phyloP scores from a whole-genome alignment of 1,139 yeast species.

The Zygosaccharomyces sapae region DNA sequence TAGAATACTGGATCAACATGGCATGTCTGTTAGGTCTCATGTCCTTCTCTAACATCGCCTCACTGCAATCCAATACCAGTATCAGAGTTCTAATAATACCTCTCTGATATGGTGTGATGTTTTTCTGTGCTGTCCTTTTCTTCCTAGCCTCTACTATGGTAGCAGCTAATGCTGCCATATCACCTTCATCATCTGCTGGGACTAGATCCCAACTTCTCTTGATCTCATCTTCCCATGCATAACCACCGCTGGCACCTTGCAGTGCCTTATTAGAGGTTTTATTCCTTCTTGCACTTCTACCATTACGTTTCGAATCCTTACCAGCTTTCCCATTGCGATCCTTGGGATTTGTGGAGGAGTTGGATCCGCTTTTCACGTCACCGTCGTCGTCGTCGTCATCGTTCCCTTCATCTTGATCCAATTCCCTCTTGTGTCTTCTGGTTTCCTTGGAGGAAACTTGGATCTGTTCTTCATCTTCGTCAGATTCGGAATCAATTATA shows the following conservation, averaged over 20 bases:
- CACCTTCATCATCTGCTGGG: conserved; percentile 72
- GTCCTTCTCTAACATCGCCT: conserved; percentile 90
- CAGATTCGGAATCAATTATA: conserved; percentile 28
- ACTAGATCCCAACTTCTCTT: conserved; percentile 97
- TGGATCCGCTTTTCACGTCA: conserved; percentile 14
- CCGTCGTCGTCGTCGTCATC: conserved; percentile 27
- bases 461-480: conserved; percentile 21
- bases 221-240: conserved; percentile 96
- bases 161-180: conserved; percentile 78
- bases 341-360: conserved; percentile 21
- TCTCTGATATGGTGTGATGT: conserved; percentile 85
- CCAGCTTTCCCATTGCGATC: conserved; percentile 10
- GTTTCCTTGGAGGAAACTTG: conserved; percentile 15
- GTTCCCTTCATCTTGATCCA: conserved; percentile 12
- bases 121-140: conserved; percentile 67
- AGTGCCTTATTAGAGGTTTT: conserved; percentile 26
- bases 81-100: conserved; percentile 90
- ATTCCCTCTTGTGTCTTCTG: conserved; percentile 14
- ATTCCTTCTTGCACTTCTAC: conserved; percentile 19
- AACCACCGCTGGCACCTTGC: conserved; percentile 59
- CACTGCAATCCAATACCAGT: conserved; percentile 75
- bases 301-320: conserved; percentile 7
- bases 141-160: conserved; percentile 77
- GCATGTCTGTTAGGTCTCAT: conserved; percentile 81
- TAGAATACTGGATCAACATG: conserved; percentile 64